Base-by-base conservation (phyloP, 1,284 basidiomycete genomes). In the Ceratobasidium sp. region DNA sequence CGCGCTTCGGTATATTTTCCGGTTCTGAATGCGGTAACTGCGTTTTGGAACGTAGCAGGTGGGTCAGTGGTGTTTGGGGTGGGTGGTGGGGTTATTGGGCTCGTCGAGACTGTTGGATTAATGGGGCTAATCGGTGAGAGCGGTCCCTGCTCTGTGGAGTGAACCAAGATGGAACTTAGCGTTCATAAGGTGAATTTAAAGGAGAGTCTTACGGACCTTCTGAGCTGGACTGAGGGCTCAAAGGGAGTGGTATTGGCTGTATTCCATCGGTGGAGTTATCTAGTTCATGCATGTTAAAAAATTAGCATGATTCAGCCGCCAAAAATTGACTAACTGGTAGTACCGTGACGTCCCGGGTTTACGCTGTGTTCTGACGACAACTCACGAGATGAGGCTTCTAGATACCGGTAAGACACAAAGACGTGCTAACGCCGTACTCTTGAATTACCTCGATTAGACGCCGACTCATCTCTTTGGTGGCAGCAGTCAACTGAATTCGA, bases 1-100 rank as follows among this genome's bases (percentile, higher is more conserved):
- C 73, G n/a, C 10, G 73, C 61, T 9, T 77, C 63, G 39, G 28
- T 26, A 28, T 67, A 66, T n/a, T 63, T 63, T 13, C 73, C 73
- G n/a, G 73, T 39, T 26, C 67, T n/a, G 15, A 77, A 68, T 12
- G 73, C 73, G 15, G 49, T 33, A 39, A 64, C 2, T 23, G 63
- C 73, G 20, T 33, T 46, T 6, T 67, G 20, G 63, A 46, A 58
- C 4, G 20, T 9, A 12, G 33, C 39, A 23, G 55, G 23, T 9
- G 56, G 23, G 64, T 39, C 23, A 9, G 13, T 51, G 4, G 72
- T 33, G 28, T 51, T 23, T 39, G 58, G 26, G 5, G 55, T 3
- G 4, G 44, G 18, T n/a, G 33, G 10, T 26, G 42, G 20, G 6
- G 33, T 55, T 42, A 26, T 33, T n/a, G 56, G 70, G n/a, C 33